Evolutionary conservation across 2,329 filamentous ascomycete genomes (phyloP), one percentile per base, ranked within the genome.

Genomic region (Sarocladiaceae sp.): DNA sequence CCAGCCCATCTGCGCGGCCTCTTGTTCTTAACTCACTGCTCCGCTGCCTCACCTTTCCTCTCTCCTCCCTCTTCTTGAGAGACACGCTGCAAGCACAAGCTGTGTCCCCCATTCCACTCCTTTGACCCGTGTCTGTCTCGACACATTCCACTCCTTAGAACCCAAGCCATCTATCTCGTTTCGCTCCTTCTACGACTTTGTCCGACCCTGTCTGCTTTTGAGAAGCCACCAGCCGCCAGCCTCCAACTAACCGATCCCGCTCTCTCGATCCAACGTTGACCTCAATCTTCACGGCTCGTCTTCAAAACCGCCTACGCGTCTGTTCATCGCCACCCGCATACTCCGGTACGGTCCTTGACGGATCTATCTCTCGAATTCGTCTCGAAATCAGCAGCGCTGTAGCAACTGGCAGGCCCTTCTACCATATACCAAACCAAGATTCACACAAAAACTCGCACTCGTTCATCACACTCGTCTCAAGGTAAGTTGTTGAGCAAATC

Each of bases 61-160:
- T 29, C 34, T 27, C 20, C 27, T 33, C 35, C 29, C 26, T 26
- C 34, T 45, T 37, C 34, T 32, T 45, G 19, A 24, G 37, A 35
- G 39, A 47, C 45, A 47, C 45, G 37, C 40, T 43, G 40, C 40
- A 43, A 11, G 27, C 40, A 32, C 23, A 43, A 43, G 40, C 40
- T 43, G 40, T 43, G 40, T 43, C 26, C 47, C 45, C 47, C 43
- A 47, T 49, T 48, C 16, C 21, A n/a, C 37, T 43, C 37, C 42
- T 46, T 37, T 43, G 32, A 37, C 33, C 37, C 45, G 45, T 50
- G 43, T 32, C 20, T 15, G 20, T 29, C 19, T 45, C 29, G 48
- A 46, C 46, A 50, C 46, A 43, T 43, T 50, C 44, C 46, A 45
- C 39, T 48, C 48, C 44, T 50, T 50, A 48, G 32, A 48, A 44